A percentile compares a stretch with the other conserved stretches of the same genome.
These are phyloP conservation scores for Neurospora tetrasperma DNA, from an alignment of 495 filamentous ascomycete species.

Conservation along the genomic window DNA sequence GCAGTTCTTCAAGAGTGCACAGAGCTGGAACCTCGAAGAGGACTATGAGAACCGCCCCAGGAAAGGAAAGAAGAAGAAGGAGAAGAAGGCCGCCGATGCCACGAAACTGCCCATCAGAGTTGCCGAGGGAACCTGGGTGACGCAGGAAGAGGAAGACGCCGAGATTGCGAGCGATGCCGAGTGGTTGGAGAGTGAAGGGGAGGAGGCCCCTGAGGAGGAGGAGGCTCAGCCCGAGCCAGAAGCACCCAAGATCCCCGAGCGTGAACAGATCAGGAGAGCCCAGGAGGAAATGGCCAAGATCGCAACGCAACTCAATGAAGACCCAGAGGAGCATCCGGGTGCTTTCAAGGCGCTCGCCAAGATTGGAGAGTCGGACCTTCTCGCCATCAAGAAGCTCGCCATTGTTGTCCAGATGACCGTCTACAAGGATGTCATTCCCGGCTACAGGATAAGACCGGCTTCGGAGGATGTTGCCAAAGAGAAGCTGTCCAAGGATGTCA, in stretches of 20 bases:
- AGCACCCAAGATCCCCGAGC: constrained; percentile 53
- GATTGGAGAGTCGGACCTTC: constrained; percentile 57
- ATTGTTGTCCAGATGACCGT: constrained; percentile 77
- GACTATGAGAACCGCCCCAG: constrained; percentile 74
- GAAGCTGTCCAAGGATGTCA: constrained; percentile 87
- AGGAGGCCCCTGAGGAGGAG: constrained; percentile 30
- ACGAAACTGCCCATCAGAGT: constrained; percentile 74
- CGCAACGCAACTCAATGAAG: constrained; percentile 73
- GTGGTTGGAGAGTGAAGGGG: constrained; percentile 41
- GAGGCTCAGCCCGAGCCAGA: constrained; percentile 31
- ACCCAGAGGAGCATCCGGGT: constrained; percentile 80
- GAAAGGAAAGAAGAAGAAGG: constrained; percentile 62
- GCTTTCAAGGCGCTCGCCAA: constrained; percentile 67
- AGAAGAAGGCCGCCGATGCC: constrained; percentile 36
- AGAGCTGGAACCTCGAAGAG: constrained; percentile 79
- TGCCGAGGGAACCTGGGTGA: constrained; percentile 55
- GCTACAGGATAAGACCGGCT: constrained; percentile 82
- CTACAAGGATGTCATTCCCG: constrained; percentile 94
- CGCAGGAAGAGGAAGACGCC: constrained; percentile 34
- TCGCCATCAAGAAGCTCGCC: constrained; percentile 71
- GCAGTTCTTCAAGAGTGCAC: constrained; percentile 36
- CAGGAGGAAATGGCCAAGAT: constrained; percentile 88
- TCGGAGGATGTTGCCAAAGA: constrained; percentile 58
- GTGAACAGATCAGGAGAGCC: constrained; percentile 69
- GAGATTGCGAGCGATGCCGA: constrained; percentile 43